Conservation (phyloP, 176 grass and related monocot species). For the Musa acuminata region DNA sequence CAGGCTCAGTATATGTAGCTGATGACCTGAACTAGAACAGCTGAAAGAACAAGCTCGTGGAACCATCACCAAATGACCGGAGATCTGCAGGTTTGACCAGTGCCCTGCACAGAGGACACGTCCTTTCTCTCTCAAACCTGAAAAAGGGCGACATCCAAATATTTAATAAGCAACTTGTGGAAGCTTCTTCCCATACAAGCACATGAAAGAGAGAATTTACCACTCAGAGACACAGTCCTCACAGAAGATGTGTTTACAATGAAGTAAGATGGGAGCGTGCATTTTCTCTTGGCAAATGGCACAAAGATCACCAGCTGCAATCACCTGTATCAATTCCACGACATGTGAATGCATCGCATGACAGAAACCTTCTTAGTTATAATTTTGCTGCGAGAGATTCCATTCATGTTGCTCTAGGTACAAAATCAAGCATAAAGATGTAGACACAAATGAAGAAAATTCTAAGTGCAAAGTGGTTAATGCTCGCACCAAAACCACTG, state of each 20-base stretch:
- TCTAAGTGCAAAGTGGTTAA: not conserved
- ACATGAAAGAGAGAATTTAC: conserved; percentile 26
- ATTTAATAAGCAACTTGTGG: not conserved
- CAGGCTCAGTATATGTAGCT: not conserved
- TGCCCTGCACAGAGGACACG: conserved; percentile 81
- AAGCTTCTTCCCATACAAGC: too few relatives aligned
- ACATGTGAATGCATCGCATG: not conserved
- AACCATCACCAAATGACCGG: conserved; percentile 71
- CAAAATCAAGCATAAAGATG: not conserved
- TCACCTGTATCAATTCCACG: conserved; percentile 35
- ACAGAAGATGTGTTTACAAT: conserved; percentile 95
- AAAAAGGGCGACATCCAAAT: not conserved
- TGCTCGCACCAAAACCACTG: not conserved
- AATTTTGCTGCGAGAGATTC: not conserved
- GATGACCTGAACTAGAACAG: conserved; percentile 44
- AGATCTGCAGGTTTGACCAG: conserved; percentile 92
- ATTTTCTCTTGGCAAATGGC: conserved; percentile 97
- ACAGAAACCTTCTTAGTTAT: not conserved
- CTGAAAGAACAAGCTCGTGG: conserved; percentile 90
- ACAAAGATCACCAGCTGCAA: conserved; percentile 80
- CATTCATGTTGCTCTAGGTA: not conserved
- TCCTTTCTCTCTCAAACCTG: conserved; percentile 98
- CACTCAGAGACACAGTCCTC: conserved; percentile 96
- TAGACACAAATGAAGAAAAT: not conserved
- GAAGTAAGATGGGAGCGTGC: conserved; percentile 72